Evolutionary conservation across 169 alveolate genomes (phyloP).

Genomic region (Plasmodium cynomolgi): DNA sequence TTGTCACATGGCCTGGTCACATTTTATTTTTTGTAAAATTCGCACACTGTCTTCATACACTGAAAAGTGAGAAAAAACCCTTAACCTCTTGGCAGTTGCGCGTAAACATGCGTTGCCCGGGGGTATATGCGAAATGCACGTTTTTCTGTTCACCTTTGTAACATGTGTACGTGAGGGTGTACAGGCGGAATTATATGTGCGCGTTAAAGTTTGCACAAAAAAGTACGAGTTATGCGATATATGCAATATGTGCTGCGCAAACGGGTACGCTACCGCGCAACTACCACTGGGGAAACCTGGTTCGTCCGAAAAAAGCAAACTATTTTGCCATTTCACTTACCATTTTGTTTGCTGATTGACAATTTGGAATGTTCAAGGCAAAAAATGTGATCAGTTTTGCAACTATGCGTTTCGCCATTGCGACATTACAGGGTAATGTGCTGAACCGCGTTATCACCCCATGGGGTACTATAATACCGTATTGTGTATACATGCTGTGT

Average conservation of each 20-base stretch:
- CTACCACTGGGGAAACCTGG: neutral
- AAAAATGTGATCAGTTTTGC: conserved; percentile 17
- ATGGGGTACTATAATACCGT: neutral
- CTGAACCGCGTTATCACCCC: neutral
- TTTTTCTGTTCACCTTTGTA: neutral
- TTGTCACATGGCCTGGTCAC: neutral
- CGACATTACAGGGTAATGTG: neutral
- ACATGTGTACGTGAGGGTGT: neutral
- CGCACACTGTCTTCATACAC: conserved; percentile 74
- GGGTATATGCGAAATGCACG: neutral
- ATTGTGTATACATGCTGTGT: neutral
- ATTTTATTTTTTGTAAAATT: conserved; percentile 24
- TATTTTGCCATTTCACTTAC: neutral
- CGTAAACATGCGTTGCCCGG: conserved; percentile 3
- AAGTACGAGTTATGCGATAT: neutral
- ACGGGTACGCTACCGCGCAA: neutral
- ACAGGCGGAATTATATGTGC: neutral
- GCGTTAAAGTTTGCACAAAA: neutral
- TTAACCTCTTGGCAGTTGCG: neutral
- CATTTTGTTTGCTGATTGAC: neutral
- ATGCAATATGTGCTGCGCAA: neutral
- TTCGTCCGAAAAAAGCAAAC: neutral
- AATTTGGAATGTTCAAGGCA: neutral
- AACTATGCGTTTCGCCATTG: neutral
- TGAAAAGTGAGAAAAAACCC: neutral